These are phyloP conservation scores for Dalechampia spathulata DNA, from an alignment of 441 rosid genomes.

Conservation along the genomic window DNA sequence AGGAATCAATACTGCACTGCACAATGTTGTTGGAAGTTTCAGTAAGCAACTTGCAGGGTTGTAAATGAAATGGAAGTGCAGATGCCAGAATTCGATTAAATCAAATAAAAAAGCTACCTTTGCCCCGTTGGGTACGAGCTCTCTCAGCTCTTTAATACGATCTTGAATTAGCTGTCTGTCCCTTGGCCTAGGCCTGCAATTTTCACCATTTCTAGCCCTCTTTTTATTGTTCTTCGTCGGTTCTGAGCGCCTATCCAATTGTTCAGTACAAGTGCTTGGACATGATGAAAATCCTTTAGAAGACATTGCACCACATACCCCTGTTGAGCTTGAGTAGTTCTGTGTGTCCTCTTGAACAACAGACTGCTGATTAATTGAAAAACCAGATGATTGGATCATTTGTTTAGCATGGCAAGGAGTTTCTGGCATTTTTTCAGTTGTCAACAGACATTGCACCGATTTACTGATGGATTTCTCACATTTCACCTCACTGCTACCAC, in stretches of 20 bases:
- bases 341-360: constrained; percentile 35
- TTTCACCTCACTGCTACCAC: constrained; percentile 38
- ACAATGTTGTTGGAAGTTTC: constrained; percentile 25
- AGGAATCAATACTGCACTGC: constrained; percentile 97
- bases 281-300: constrained; percentile 69
- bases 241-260: constrained; percentile 50
- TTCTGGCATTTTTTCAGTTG: constrained; percentile 41
- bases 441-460: constrained; percentile 47
- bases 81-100: constrained; percentile 17
- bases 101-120: constrained; percentile 59
- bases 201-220: constrained; percentile 86
- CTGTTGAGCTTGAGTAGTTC: constrained; percentile 47
- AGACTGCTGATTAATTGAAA: constrained; percentile 40
- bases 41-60: constrained; percentile 21
- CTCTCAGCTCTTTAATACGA: constrained; percentile 93
- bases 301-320: constrained; percentile 53
- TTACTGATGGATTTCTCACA: constrained; percentile 48
- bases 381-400: constrained; percentile 35
- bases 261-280: constrained; percentile 63
- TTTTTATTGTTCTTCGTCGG: constrained; percentile 58
- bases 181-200: constrained; percentile 83
- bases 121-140: constrained; percentile 88
- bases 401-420: constrained; percentile 39
- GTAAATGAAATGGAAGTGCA: constrained; percentile 13
- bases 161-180: constrained; percentile 96